These are phyloP conservation scores for Monilinia laxa DNA, from an alignment of 2,329 filamentous ascomycete species.

Conservation along the genomic window DNA sequence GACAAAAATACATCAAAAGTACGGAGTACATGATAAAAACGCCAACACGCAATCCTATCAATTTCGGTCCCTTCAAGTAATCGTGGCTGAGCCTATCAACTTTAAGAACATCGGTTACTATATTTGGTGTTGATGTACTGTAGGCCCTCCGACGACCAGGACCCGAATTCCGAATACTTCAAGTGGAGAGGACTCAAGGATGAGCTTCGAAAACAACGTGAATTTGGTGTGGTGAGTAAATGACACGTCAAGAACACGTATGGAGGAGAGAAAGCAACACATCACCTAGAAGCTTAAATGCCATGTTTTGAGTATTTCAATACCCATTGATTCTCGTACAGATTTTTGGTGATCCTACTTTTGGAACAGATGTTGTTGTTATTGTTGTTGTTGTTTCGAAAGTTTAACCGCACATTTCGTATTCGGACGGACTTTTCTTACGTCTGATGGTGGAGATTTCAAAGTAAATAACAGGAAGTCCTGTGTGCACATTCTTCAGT, in stretches of 20 bases:
- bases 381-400: background rate
- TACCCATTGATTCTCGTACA: too few relatives aligned
- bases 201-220: background rate
- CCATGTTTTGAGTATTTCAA: too few relatives aligned
- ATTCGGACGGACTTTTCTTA: background rate
- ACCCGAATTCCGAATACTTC: background rate
- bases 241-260: slow-evolving; percentile 16
- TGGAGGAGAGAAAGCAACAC: background rate
- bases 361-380: too few relatives aligned
- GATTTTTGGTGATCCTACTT: too few relatives aligned
- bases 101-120: background rate
- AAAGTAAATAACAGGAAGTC: too few relatives aligned
- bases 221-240: background rate
- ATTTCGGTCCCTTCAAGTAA: background rate
- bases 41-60: background rate
- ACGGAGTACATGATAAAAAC: too few relatives aligned
- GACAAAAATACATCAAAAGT: too few relatives aligned
- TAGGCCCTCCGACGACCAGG: background rate
- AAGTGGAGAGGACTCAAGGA: slow-evolving; percentile 7
- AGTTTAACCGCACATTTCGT: background rate
- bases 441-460: too few relatives aligned
- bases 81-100: slow-evolving; percentile 1
- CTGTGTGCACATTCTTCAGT: too few relatives aligned
- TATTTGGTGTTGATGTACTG: too few relatives aligned
- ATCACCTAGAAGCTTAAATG: too few relatives aligned